phyloP scores from a whole-genome alignment of 2,329 filamentous ascomycete species.

The Elsinoe australis region DNA sequence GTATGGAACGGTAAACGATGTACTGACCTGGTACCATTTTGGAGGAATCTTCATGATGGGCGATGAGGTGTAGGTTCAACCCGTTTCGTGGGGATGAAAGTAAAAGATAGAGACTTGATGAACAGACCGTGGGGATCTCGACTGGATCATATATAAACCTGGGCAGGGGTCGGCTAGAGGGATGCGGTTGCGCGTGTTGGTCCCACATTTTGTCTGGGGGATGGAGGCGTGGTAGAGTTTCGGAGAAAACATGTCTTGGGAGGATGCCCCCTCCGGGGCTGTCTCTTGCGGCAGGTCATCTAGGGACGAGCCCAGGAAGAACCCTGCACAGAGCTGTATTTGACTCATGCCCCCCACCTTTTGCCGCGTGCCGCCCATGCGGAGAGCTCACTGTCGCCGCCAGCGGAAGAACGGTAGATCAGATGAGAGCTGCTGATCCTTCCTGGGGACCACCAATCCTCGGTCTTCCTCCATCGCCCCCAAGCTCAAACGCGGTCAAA shows the following conservation, averaged over 20 bases:
- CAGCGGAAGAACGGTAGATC: no score
- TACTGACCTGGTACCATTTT: conserved; percentile 48
- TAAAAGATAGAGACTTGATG: not conserved
- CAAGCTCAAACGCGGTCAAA: no score
- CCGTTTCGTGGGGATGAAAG: not conserved
- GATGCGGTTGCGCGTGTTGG: no score
- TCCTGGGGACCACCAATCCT: not conserved
- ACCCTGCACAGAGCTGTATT: conserved; percentile 3
- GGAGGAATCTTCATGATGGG: conserved; percentile 47
- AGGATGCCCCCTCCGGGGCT: conserved; percentile 12
- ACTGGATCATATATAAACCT: conserved; percentile 5
- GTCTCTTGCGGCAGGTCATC: conserved; percentile 8
- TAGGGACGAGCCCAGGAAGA: no score
- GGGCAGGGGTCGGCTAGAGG: not conserved
- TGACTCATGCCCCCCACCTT: not conserved
- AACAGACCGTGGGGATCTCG: not conserved
- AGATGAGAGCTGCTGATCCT: not conserved
- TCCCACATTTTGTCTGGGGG: no score
- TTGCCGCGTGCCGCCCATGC: conserved; percentile 1
- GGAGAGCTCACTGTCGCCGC: no score
- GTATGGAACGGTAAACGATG: not conserved
- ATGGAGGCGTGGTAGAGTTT: not conserved
- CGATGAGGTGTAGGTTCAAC: not conserved
- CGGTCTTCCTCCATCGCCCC: not conserved
- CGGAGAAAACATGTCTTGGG: conserved; percentile 10